Evolutionary conservation across 208 protist species (phyloP), one percentile per base, ranked within the genome.

Genomic region (Wallacemonas sp.): DNA sequence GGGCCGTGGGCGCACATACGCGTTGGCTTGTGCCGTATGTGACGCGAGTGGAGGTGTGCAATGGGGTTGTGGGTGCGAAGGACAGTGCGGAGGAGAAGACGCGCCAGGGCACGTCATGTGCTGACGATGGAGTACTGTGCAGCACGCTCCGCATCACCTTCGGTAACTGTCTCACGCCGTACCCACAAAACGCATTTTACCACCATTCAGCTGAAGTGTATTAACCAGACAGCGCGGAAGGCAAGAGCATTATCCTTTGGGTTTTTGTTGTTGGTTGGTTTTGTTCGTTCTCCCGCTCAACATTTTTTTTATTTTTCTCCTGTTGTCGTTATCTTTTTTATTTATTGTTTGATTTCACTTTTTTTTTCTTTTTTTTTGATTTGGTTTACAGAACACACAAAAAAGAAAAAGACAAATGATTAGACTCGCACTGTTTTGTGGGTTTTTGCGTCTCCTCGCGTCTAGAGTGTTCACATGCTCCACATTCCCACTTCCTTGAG

Each of bases 371-470:
- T 54, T 41, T 41, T 41, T 14, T 62, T 66, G 24, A 12, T 41
- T 41, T 41, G 36, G 36, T 41, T 41, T 41, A 14, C 36, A n/a
- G n/a, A n/a, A n/a, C n/a, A n/a, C n/a, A n/a, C n/a, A n/a, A n/a
- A n/a, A n/a, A n/a, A n/a, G n/a, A n/a, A n/a, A n/a, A n/a, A n/a
- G n/a, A n/a, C n/a, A n/a, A n/a, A n/a, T n/a, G n/a, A n/a, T n/a
- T n/a, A n/a, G n/a, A n/a, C n/a, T n/a, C n/a, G n/a, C n/a, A n/a
- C 36, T 62, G 14, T 64, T 64, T 30, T 42, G 27, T 22, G 0
- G 44, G 44, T 62, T 41, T 64, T 67, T 59, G 4, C 49, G 62
- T 41, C 60, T 51, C 42, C 55, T 64, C 39, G 62, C 33, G 2
- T 70, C 36, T 64, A n/a, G n/a, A n/a, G n/a, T n/a, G n/a, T n/a